Evolutionary conservation across 2,329 filamentous ascomycete species (phyloP).

Genomic region (Zymoseptoria pseudotritici): DNA sequence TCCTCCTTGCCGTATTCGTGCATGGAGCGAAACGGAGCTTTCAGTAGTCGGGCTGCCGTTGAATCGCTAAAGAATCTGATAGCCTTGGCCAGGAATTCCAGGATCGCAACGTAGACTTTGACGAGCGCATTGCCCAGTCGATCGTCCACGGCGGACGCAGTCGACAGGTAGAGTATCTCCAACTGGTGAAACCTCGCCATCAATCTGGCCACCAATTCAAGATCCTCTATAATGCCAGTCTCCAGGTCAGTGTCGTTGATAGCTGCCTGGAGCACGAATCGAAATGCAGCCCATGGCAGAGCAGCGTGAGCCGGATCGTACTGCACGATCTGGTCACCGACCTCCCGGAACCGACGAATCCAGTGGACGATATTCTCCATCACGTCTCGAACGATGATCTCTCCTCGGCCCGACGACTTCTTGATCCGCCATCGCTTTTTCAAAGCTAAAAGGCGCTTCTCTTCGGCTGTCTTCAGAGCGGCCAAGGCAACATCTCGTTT

Average conservation of each 20-base stretch:
- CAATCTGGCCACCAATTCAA: background rate
- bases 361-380: too few relatives aligned
- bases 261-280: constrained; percentile 26
- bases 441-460: background rate
- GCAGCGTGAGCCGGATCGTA: constrained; percentile 29
- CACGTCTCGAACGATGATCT: constrained; percentile 17
- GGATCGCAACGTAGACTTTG: background rate
- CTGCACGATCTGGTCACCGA: constrained; percentile 26
- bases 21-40: background rate
- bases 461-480: background rate
- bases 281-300: constrained; percentile 28
- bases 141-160: background rate
- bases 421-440: background rate
- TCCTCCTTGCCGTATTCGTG: background rate
- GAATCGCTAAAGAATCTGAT: constrained; percentile 1
- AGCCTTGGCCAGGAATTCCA: background rate
- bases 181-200: background rate
- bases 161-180: background rate
- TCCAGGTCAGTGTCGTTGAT: background rate
- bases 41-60: background rate
- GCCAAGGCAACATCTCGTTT: background rate
- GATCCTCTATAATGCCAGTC: background rate
- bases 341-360: too few relatives aligned
- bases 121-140: background rate
- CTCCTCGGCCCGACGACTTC: background rate